These are phyloP conservation scores for Diversispora eburnea DNA, from an alignment of 192 early-diverging fungal species.

Conservation along the genomic window DNA sequence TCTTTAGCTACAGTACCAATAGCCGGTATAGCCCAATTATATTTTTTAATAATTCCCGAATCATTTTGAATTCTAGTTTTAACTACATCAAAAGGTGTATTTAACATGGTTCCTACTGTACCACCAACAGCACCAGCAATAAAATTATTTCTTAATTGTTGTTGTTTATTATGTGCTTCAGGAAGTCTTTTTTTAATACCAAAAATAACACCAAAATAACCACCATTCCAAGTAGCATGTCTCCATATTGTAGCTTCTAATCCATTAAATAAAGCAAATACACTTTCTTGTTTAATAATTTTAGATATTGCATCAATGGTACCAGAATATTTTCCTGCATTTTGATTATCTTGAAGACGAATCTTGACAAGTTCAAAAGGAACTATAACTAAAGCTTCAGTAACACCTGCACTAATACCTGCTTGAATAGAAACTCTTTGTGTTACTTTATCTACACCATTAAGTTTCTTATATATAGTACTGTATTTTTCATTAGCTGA, in stretches of 20 bases:
- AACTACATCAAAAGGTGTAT: constrained; percentile 95
- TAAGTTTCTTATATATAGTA: constrained; percentile 62
- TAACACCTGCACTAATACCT: constrained; percentile 86
- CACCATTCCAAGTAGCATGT: constrained; percentile 95
- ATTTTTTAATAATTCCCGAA: constrained; percentile 65
- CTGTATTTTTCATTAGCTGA: constrained; percentile 88
- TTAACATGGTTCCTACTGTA: constrained; percentile 86
- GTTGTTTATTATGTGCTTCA: constrained; percentile 72
- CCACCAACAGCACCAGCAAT: constrained; percentile 89
- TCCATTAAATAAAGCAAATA: constrained; percentile 81
- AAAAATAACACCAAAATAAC: constrained; percentile 87
- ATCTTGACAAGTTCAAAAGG: constrained; percentile 95
- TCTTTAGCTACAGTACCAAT: constrained; percentile 74
- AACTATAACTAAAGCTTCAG: constrained; percentile 88
- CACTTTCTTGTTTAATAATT: constrained; percentile 78
- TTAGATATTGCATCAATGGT: constrained; percentile 77
- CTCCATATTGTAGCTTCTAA: constrained; percentile 92
- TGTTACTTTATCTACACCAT: constrained; percentile 69
- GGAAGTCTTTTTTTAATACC: constrained; percentile 70
- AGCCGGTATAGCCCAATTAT: constrained; percentile 84
- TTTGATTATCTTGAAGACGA: constrained; percentile 87
- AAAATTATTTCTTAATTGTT: constrained; percentile 81
- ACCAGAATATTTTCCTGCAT: constrained; percentile 79
- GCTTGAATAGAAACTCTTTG: constrained; percentile 77
- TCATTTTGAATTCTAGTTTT: constrained; percentile 95